These are phyloP conservation scores for Aspergillus sp. DNA, from an alignment of 2,329 filamentous ascomycete species.

Conservation along the genomic window DNA sequence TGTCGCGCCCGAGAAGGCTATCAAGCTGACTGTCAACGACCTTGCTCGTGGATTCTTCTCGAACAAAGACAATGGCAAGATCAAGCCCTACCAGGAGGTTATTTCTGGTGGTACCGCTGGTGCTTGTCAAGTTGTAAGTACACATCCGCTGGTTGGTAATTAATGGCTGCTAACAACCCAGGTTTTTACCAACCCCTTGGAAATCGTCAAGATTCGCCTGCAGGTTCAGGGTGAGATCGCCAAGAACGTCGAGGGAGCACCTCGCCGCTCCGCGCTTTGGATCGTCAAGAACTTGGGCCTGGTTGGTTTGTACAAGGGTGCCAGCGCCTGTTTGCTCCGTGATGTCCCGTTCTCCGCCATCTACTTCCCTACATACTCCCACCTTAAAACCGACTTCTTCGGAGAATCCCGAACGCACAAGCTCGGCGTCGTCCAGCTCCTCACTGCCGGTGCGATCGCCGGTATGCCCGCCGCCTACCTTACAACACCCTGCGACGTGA, in stretches of 20 bases:
- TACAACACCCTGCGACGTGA: conserved; percentile 96
- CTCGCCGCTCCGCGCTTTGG: conserved; percentile 93
- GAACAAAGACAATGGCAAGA: conserved; percentile 70
- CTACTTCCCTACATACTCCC: conserved; percentile 96
- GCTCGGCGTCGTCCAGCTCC: conserved; percentile 83
- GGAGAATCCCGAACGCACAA: conserved; percentile 85
- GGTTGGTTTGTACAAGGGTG: conserved; percentile 93
- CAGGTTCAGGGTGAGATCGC: conserved; percentile 96
- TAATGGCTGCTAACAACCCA: conserved; percentile 32
- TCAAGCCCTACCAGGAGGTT: conserved; percentile 71
- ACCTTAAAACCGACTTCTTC: conserved; percentile 91
- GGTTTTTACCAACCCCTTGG: conserved; percentile 96
- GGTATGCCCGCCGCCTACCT: conserved; percentile 92
- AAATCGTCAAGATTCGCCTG: conserved; percentile 98
- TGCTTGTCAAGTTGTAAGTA: conserved; percentile 89
- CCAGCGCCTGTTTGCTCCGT: conserved; percentile 87
- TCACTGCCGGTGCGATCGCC: conserved; percentile 91
- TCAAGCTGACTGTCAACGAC: conserved; percentile 98
- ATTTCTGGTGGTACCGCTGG: conserved; percentile 86
- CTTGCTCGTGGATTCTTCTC: conserved; percentile 76
- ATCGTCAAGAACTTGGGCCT: conserved; percentile 94
- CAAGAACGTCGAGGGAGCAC: conserved; percentile 77
- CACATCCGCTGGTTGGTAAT: conserved; percentile 2
- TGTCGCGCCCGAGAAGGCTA: conserved; percentile 98
- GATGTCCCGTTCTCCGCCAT: conserved; percentile 98